Evolutionary conservation across 495 filamentous ascomycete species (phyloP), one percentile per base, ranked within the genome.

Genomic region (Trichoderma virens): DNA sequence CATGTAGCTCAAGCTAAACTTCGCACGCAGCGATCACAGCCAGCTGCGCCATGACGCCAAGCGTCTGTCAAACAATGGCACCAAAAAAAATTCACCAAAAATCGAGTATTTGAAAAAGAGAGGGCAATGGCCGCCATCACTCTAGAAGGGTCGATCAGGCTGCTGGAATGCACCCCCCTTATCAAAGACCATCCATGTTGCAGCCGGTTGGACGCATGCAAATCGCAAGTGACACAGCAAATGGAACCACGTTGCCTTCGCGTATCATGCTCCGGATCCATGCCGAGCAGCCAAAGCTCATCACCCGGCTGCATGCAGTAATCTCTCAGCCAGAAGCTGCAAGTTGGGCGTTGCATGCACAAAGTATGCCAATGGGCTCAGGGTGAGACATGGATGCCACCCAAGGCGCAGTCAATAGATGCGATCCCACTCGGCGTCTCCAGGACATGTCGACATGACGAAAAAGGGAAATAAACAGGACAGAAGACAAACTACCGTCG

Each of bases 191-290:
- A 56, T 56, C 51, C 23, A 30, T 30, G 51, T 18, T 56, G 51
- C 43, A 47, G 18, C 23, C 43, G 20, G 43, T 56, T 56, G 51
- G n/a, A 56, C 25, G 51, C 51, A 56, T 56, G 51, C 51, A 8
- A 56, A 28, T 56, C 51, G 23, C 51, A 56, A 47, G 51, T 56
- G 27, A 56, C 51, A 56, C 51, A 30, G 8, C 51, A 47, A 23
- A 30, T 56, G 51, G 51, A 27, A 56, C 27, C 51, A 56, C 51
- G 51, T 56, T 56, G 51, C 51, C 23, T 56, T 56, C 51, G 51
- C 23, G 14, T 56, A 56, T 56, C 51, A 56, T 56, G 23, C 25
- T 27, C 11, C 51, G 51, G 51, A 13, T 14, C 11, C 11, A 30
- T 28, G 23, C 51, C 51, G 51, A 56, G 51, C 51, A 56, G 51